A percentile compares a stretch with the other conserved stretches of the same genome.
These are phyloP conservation scores for Ephemerocybe angulata DNA, from an alignment of 768 basidiomycete genomes.

Conservation along the genomic window DNA sequence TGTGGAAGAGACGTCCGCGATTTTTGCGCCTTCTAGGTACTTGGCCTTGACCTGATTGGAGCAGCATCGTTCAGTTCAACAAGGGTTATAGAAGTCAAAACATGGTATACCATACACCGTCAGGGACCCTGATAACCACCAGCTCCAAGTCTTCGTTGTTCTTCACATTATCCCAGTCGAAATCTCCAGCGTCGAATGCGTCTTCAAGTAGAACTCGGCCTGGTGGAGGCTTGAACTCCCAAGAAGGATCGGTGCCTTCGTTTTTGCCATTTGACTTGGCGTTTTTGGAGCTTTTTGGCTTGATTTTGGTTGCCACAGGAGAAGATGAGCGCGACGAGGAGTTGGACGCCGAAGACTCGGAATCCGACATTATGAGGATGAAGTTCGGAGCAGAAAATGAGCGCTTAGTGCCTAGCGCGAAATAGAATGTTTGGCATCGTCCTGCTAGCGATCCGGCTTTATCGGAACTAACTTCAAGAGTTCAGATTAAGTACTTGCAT, in stretches of 20 bases:
- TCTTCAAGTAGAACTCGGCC: slow-evolving; percentile 49
- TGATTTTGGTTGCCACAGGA: too few species aligned
- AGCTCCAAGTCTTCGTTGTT: slow-evolving; percentile 58
- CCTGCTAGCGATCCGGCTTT: too few species aligned
- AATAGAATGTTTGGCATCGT: too few species aligned
- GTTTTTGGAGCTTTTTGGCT: slow-evolving; percentile 20
- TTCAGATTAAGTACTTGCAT: too few species aligned
- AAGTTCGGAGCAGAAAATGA: too few species aligned
- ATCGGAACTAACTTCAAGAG: too few species aligned
- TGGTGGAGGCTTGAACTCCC: slow-evolving; percentile 59
- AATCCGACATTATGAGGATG: slow-evolving; percentile 4
- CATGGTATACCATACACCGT: slow-evolving; percentile 50
- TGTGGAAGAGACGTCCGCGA: slow-evolving; percentile 38
- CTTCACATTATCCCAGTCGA: slow-evolving; percentile 67
- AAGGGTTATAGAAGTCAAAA: not conserved
- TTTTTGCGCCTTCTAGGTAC: slow-evolving; percentile 49
- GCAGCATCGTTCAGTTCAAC: not conserved
- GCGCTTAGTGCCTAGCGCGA: too few species aligned
- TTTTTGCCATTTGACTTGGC: slow-evolving; percentile 38
- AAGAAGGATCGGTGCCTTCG: slow-evolving; percentile 51
- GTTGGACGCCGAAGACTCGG: slow-evolving; percentile 1
- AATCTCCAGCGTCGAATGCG: slow-evolving; percentile 45
- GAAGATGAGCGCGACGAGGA: slow-evolving; percentile 9
- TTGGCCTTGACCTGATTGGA: slow-evolving; percentile 69
- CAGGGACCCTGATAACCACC: slow-evolving; percentile 69